Evolutionary conservation across 2,329 filamentous ascomycete genomes (phyloP).

Genomic region (Trichoderma cornu-damae): DNA sequence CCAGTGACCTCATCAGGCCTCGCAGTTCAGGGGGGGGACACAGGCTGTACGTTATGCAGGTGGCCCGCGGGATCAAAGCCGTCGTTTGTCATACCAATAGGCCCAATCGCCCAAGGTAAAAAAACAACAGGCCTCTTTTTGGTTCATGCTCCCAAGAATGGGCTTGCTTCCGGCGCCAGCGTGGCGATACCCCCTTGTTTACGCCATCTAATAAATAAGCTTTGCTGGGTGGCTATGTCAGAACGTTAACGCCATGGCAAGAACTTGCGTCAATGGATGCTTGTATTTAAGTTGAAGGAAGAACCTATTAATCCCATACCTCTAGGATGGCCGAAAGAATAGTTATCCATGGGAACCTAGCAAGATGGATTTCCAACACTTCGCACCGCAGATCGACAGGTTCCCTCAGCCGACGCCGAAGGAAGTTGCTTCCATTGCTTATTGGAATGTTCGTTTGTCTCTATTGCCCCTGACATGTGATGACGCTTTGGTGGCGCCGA

Average conservation of each 20-base stretch:
- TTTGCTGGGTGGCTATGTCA: too few relatives aligned
- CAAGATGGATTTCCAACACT: constrained; percentile 15
- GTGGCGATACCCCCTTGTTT: too few relatives aligned
- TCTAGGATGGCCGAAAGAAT: background rate
- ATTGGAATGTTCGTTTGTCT: constrained; percentile 2
- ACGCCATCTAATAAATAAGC: too few relatives aligned
- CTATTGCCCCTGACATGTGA: too few relatives aligned
- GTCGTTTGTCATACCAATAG: background rate
- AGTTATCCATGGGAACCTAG: background rate
- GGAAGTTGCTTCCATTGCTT: background rate
- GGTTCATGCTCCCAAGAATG: background rate
- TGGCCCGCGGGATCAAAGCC: background rate
- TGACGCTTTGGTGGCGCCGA: too few relatives aligned
- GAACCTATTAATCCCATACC: too few relatives aligned
- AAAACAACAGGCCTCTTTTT: background rate
- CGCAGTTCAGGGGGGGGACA: background rate
- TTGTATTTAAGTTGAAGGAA: too few relatives aligned
- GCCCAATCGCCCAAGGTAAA: background rate
- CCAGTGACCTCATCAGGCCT: background rate
- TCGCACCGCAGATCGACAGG: background rate
- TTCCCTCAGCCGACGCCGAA: background rate
- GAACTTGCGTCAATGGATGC: too few relatives aligned
- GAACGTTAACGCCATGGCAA: too few relatives aligned
- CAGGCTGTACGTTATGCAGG: too few relatives aligned
- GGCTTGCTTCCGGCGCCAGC: too few relatives aligned